Percentiles rank a stretch among this genome's conserved stretches.
phyloP scores from a whole-genome alignment of 352 stramenopile genomes.

The Globisporangium barbulae region DNA sequence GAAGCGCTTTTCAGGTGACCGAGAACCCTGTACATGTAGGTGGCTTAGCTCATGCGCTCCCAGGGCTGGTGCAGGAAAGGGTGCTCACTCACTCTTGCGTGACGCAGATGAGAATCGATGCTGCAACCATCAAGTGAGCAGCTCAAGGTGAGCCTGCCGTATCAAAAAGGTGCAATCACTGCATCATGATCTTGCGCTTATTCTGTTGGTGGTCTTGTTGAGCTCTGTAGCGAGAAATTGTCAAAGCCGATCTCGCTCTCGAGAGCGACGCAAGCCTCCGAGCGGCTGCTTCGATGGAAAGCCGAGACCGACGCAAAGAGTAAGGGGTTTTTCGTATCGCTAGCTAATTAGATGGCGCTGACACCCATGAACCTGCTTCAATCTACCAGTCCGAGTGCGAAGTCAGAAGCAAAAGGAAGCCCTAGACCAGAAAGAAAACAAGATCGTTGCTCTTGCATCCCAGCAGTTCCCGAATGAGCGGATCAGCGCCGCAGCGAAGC shows the following conservation, averaged over 20 bases:
- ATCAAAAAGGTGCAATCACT: neutral
- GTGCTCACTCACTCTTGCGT: neutral
- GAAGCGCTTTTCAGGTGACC: conserved; percentile 14
- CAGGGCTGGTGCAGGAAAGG: too few species aligned
- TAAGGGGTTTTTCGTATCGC: neutral
- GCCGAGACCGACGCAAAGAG: conserved; percentile 12
- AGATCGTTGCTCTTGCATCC: conserved; percentile 16
- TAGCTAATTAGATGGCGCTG: too few species aligned
- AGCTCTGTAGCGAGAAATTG: neutral
- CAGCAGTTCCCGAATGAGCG: conserved; percentile 19
- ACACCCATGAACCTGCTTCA: neutral
- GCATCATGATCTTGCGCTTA: neutral
- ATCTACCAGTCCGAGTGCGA: conserved; percentile 18
- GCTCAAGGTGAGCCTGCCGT: neutral
- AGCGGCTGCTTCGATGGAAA: conserved; percentile 11
- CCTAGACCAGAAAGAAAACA: conserved; percentile 23
- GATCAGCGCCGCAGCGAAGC: conserved; percentile 28
- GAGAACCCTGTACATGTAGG: too few species aligned
- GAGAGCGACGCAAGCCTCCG: conserved; percentile 1
- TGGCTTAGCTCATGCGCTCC: too few species aligned
- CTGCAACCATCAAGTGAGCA: neutral
- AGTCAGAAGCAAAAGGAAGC: conserved; percentile 18
- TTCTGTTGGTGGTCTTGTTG: neutral
- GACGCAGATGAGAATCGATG: conserved; percentile 14
- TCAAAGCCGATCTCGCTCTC: conserved; percentile 1